These are phyloP conservation scores for Leptomonas pyrrhocoris DNA, from an alignment of 208 protist species.

Conservation along the genomic window DNA sequence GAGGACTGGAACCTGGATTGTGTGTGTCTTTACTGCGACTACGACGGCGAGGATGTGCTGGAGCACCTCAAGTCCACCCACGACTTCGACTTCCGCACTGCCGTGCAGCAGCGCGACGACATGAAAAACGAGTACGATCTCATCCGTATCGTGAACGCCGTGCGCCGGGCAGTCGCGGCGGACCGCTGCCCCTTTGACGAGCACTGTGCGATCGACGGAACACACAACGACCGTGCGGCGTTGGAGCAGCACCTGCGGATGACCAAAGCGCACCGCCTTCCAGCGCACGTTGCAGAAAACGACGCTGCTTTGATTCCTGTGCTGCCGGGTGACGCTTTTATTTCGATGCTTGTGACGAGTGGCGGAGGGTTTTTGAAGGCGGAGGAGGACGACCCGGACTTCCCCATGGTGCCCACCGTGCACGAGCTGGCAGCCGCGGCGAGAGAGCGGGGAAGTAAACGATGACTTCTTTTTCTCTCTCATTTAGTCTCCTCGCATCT, in stretches of 20 bases:
- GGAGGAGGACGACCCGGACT: slow-evolving; percentile 67
- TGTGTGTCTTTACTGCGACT: slow-evolving; percentile 71
- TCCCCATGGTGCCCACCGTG: slow-evolving; percentile 80
- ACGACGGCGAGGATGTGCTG: slow-evolving; percentile 42
- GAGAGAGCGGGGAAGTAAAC: background rate
- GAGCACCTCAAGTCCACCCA: slow-evolving; percentile 61
- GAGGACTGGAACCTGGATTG: slow-evolving; percentile 61
- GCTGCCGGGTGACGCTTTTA: slow-evolving; percentile 67
- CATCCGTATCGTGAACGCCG: slow-evolving; percentile 77
- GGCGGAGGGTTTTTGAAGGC: slow-evolving; percentile 48
- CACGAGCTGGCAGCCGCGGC: slow-evolving; percentile 32
- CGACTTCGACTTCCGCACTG: slow-evolving; percentile 53
- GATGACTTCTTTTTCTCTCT: too few relatives aligned
- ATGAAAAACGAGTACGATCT: slow-evolving; percentile 76
- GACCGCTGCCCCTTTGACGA: slow-evolving; percentile 32
- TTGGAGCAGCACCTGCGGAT: slow-evolving; percentile 52
- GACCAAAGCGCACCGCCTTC: slow-evolving; percentile 54
- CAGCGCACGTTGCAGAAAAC: slow-evolving; percentile 36
- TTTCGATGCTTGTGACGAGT: slow-evolving; percentile 68
- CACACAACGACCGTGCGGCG: slow-evolving; percentile 31
- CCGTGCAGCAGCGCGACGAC: slow-evolving; percentile 42
- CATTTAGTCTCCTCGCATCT: too few relatives aligned
- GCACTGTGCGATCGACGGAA: slow-evolving; percentile 26
- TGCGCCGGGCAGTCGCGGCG: slow-evolving; percentile 49
- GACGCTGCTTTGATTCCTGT: slow-evolving; percentile 63